A percentile compares a stretch with the other conserved stretches of the same genome.
Conservation (phyloP, 2,329 filamentous ascomycete species). For the Lasiodiplodia sp. region DNA sequence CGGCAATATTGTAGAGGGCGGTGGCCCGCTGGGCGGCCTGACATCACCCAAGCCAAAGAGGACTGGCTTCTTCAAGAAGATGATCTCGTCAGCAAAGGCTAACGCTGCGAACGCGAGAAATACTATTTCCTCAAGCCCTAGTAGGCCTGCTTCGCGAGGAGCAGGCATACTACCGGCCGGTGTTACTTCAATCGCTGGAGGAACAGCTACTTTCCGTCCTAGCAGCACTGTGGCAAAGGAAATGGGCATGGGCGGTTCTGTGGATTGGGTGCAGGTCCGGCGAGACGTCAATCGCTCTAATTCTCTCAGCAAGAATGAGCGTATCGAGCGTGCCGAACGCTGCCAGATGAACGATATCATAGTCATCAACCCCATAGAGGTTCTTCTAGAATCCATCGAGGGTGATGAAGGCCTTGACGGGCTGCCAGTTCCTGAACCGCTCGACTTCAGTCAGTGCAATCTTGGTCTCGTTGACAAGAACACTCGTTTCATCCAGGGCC, state of each 20-base stretch:
- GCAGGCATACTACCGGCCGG: constrained; percentile 53
- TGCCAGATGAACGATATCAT: constrained; percentile 95
- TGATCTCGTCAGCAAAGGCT: constrained; percentile 92
- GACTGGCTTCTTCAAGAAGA: constrained; percentile 93
- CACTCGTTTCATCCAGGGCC: constrained; percentile 83
- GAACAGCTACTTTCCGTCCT: constrained; percentile 41
- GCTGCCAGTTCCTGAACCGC: constrained; percentile 79
- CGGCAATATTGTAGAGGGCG: constrained; percentile 67
- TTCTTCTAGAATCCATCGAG: constrained; percentile 82
- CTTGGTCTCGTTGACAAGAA: constrained; percentile 93
- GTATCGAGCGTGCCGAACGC: constrained; percentile 81
- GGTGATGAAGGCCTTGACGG: constrained; percentile 91
- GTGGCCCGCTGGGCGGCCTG: constrained; percentile 79
- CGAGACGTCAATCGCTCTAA: constrained; percentile 96
- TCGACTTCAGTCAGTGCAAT: constrained; percentile 81
- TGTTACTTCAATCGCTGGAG: constrained; percentile 63
- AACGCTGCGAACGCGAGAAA: constrained; percentile 88
- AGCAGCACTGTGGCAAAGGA: constrained; percentile 64
- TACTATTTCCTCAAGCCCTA: constrained; percentile 69
- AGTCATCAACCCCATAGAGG: constrained; percentile 86
- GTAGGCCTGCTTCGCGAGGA: constrained; percentile 51
- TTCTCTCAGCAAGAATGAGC: constrained; percentile 87
- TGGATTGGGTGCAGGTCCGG: constrained; percentile 97
- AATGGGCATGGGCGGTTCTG: constrained; percentile 65
- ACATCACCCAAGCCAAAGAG: constrained; percentile 77